Evolutionary conservation across 1,284 basidiomycete species (phyloP).

Genomic region (Thecaphora thlaspeos): DNA sequence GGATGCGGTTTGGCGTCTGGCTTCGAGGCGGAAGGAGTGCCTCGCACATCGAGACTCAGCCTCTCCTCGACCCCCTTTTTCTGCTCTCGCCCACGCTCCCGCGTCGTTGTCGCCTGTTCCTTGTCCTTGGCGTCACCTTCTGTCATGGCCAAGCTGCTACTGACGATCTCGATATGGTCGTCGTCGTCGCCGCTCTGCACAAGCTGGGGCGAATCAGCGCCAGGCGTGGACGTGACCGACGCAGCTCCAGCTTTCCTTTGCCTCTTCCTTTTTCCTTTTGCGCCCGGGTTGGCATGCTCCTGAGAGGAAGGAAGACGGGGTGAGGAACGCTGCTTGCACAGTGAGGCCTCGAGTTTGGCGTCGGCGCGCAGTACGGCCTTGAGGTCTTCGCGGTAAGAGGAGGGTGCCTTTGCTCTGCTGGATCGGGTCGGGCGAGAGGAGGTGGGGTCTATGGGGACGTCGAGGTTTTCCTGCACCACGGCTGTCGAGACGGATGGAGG

Average conservation of each 20-base stretch:
- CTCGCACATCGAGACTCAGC: constrained; percentile 23
- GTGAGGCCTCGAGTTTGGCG: constrained; percentile 13
- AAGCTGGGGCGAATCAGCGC: too few species aligned
- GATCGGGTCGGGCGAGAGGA: constrained; percentile 14
- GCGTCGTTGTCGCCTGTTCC: background rate
- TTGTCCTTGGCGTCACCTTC: background rate
- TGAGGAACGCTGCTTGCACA: too few species aligned
- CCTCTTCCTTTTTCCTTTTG: constrained; percentile 1
- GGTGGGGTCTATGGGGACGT: too few species aligned
- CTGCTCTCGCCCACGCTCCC: background rate
- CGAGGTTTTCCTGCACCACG: too few species aligned
- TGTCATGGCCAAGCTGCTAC: constrained; percentile 2
- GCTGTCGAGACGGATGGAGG: too few species aligned
- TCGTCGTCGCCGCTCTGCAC: background rate
- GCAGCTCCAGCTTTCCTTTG: background rate
- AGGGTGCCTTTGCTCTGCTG: constrained; percentile 14
- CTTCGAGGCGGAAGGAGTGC: constrained; percentile 1
- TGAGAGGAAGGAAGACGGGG: too few species aligned
- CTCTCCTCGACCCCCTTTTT: constrained; percentile 1
- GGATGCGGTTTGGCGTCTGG: constrained; percentile 14
- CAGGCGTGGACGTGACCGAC: too few species aligned
- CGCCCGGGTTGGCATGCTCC: constrained; percentile 10
- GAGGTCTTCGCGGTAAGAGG: constrained; percentile 29
- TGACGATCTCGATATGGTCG: constrained; percentile 16
- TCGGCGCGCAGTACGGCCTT: constrained; percentile 35